Conservation (phyloP, 257 asterid genomes). For the Nicotiana sylvestris region DNA sequence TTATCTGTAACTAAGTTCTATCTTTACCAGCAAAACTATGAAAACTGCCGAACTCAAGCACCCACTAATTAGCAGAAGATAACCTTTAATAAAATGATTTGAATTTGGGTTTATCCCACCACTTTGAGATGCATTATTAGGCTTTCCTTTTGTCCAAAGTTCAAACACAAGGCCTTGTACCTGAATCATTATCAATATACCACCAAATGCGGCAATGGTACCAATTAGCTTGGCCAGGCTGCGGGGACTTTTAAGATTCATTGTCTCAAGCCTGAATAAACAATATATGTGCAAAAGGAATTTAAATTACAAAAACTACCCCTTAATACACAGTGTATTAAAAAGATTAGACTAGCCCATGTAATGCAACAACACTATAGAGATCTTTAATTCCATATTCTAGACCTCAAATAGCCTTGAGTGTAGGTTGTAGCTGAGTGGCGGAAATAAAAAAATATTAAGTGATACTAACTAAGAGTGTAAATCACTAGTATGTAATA, state of each 20-base stretch:
- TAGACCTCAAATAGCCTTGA: too few relatives aligned
- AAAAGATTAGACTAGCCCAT: too few relatives aligned
- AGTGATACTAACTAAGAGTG: too few relatives aligned
- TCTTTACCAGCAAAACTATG: conserved; percentile 71
- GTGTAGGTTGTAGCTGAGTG: too few relatives aligned
- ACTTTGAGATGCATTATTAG: conserved; percentile 20
- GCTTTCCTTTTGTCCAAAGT: conserved; percentile 47
- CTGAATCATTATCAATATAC: conserved; percentile 89
- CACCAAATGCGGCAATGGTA: conserved; percentile 56
- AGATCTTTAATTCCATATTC: too few relatives aligned
- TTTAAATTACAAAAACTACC: too few relatives aligned
- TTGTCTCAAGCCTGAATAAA: conserved; percentile 59
- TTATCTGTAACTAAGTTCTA: neutral
- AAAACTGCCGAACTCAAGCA: conserved; percentile 74
- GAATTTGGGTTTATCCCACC: conserved; percentile 23
- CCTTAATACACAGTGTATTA: too few relatives aligned
- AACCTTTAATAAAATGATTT: conserved; percentile 57
- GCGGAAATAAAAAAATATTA: too few relatives aligned
- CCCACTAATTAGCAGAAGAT: conserved; percentile 60
- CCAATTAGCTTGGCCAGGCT: conserved; percentile 86
- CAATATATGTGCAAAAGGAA: neutral
- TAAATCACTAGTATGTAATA: too few relatives aligned
- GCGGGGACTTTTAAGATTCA: conserved; percentile 50
- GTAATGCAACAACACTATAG: too few relatives aligned
- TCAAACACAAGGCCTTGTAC: too few relatives aligned